Percentiles rank a stretch among this genome's conserved stretches.
Conservation (phyloP, 805 yeast species). For the Metschnikowia santaceciliae region DNA sequence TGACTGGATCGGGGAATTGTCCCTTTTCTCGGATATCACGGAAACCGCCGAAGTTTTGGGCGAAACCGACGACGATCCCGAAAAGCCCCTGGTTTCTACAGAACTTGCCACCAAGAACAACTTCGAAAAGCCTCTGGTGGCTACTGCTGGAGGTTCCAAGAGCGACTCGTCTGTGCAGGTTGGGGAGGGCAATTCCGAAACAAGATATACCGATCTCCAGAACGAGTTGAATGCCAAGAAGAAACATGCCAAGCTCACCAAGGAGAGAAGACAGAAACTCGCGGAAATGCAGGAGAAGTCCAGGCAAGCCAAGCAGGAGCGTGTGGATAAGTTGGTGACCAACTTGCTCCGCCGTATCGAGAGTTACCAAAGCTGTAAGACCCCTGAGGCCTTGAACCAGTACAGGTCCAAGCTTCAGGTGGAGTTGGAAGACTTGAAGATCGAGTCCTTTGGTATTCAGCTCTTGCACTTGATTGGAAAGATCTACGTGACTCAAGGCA, state of each 20-base stretch:
- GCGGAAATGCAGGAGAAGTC: constrained; percentile 51
- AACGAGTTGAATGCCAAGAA: constrained; percentile 25
- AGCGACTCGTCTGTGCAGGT: neutral
- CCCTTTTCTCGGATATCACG: constrained; percentile 71
- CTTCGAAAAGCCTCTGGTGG: constrained; percentile 14
- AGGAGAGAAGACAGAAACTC: constrained; percentile 47
- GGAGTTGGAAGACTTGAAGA: constrained; percentile 77
- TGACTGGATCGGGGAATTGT: constrained; percentile 84
- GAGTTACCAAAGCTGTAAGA: constrained; percentile 54
- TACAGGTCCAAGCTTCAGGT: constrained; percentile 49
- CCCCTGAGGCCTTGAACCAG: constrained; percentile 55
- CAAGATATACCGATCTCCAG: constrained; percentile 9
- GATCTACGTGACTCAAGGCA: constrained; percentile 71
- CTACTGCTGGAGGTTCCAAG: constrained; percentile 24
- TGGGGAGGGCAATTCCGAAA: neutral
- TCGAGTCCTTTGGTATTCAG: constrained; percentile 94
- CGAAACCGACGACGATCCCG: constrained; percentile 35
- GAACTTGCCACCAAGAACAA: constrained; percentile 32
- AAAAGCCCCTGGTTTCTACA: constrained; percentile 8
- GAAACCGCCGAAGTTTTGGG: constrained; percentile 50
- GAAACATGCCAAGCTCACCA: constrained; percentile 28
- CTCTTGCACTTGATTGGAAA: constrained; percentile 78
- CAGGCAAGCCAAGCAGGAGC: constrained; percentile 44
- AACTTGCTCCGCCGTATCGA: constrained; percentile 49
- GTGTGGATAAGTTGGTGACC: constrained; percentile 48